Conservation (phyloP, 768 basidiomycete species). For the Antrodiella citrinella region DNA sequence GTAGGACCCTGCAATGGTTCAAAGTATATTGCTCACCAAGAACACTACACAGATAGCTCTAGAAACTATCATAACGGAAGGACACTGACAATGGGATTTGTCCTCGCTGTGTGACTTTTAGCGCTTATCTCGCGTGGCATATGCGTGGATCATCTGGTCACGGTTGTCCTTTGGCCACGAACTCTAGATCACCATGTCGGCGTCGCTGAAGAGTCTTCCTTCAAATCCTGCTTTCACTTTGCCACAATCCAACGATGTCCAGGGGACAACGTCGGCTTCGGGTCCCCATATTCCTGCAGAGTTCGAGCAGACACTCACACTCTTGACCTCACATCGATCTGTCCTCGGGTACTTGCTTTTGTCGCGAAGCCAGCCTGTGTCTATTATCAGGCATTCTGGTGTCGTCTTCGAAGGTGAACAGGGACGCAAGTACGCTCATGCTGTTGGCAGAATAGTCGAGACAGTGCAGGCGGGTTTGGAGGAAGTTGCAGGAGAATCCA, state of each 20-base stretch:
- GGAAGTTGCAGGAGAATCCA: constrained; percentile 60
- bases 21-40: too few species aligned
- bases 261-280: not conserved
- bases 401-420: constrained; percentile 84
- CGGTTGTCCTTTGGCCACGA: not conserved
- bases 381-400: constrained; percentile 79
- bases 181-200: not conserved
- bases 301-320: constrained; percentile 69
- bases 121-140: not conserved
- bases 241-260: not conserved
- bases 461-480: constrained; percentile 72
- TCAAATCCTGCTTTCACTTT: not conserved
- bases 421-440: constrained; percentile 66
- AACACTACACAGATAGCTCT: too few species aligned
- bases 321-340: constrained; percentile 73
- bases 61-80: too few species aligned
- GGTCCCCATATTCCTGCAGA: constrained; percentile 36
- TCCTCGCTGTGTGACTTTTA: too few species aligned
- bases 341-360: constrained; percentile 85
- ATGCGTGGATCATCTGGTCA: not conserved
- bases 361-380: constrained; percentile 60
- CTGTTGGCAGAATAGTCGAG: constrained; percentile 68
- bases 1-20: too few species aligned
- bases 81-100: too few species aligned
- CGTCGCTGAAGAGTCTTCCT: not conserved